A percentile compares a stretch with the other conserved stretches of the same genome.
Evolutionary conservation across 352 stramenopile genomes (phyloP).

Genomic region (Phytophthora quininea): DNA sequence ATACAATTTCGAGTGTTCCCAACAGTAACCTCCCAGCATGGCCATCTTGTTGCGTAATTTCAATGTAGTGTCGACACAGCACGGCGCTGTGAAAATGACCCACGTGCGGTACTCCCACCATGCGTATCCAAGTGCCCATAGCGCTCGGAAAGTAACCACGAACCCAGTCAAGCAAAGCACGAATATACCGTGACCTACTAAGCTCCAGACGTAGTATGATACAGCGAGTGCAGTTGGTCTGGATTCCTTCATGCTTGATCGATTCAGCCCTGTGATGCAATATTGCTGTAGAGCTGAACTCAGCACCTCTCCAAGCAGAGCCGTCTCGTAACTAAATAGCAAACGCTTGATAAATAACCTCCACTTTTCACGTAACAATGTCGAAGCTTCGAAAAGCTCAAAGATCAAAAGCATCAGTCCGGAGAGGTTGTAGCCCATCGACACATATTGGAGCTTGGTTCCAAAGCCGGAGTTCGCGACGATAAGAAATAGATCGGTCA

Average conservation of each 20-base stretch:
- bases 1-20: not conserved
- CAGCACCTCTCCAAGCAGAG: constrained; percentile 10
- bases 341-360: constrained; percentile 6
- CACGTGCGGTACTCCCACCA: not conserved
- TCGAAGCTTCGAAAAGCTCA: not conserved
- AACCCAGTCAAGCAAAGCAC: not conserved
- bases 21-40: constrained; percentile 12
- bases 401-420: not conserved
- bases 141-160: not conserved
- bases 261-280: constrained; percentile 7
- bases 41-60: constrained; percentile 15
- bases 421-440: not conserved
- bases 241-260: not conserved
- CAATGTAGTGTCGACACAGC: constrained; percentile 11
- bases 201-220: not conserved
- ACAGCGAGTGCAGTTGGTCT: not conserved
- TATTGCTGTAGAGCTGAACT: constrained; percentile 3
- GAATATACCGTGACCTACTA: not conserved
- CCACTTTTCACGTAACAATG: not conserved
- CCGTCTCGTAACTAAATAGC: constrained; percentile 9
- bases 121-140: not conserved
- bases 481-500: not conserved
- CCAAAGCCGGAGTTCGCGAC: not conserved
- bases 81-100: not conserved
- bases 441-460: not conserved